These are phyloP conservation scores for Deakozyma indianensis DNA, from an alignment of 805 yeast genomes.

Conservation along the genomic window DNA sequence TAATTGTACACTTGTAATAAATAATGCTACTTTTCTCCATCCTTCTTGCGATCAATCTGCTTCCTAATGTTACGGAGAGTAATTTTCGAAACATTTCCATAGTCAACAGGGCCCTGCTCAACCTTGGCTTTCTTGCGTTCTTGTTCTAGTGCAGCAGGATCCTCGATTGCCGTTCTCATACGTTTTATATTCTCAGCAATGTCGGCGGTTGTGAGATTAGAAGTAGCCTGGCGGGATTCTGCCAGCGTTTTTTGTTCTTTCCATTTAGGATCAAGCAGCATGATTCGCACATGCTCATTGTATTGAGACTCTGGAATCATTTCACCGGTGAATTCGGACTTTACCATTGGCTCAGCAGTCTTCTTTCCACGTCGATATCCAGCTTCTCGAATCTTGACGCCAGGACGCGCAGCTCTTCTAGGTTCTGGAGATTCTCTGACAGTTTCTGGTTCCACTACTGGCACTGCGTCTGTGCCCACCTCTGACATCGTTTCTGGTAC, in stretches of 20 bases:
- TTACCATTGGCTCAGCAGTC: constrained; percentile 26
- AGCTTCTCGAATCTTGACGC: constrained; percentile 50
- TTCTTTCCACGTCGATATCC: constrained; percentile 31
- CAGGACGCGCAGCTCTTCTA: not conserved
- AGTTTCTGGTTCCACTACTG: not conserved
- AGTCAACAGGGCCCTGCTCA: not conserved
- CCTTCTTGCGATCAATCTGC: not conserved
- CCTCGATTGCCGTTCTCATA: not conserved
- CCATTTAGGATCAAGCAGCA: constrained; percentile 67
- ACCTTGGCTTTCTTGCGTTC: not conserved
- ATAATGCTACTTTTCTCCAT: not conserved
- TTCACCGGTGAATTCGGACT: constrained; percentile 70
- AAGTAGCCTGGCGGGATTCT: constrained; percentile 17
- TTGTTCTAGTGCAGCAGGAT: not conserved
- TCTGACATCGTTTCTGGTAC: not conserved
- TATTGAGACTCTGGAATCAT: constrained; percentile 56
- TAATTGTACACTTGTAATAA: not conserved
- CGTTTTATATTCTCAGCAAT: constrained; percentile 25
- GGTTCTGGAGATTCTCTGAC: not conserved
- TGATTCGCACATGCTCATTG: constrained; percentile 47
- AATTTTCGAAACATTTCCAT: not conserved
- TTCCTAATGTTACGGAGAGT: not conserved
- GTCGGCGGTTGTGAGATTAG: constrained; percentile 22
- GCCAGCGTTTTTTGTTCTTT: constrained; percentile 40
- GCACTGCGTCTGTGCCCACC: constrained; percentile 6